These are phyloP conservation scores for Trypanosoma vivax DNA, from an alignment of 208 protist genomes.

Conservation along the genomic window DNA sequence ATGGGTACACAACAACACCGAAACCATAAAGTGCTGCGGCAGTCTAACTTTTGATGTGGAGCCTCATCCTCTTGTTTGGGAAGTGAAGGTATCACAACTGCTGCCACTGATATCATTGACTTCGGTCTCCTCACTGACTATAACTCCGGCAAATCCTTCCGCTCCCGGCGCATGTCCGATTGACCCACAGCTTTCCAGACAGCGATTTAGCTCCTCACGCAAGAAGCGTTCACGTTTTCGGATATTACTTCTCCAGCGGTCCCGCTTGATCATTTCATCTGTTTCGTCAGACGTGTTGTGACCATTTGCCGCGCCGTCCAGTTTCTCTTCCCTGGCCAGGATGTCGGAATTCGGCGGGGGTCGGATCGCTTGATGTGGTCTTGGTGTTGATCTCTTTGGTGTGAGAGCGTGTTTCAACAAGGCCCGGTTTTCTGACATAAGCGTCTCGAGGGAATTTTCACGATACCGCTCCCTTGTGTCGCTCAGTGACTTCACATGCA, in stretches of 20 bases:
- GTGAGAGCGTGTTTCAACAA: too few relatives aligned
- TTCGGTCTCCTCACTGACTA: constrained; percentile 7
- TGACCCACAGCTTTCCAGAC: not conserved
- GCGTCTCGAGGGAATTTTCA: too few relatives aligned
- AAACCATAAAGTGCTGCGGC: too few relatives aligned
- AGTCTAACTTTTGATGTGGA: too few relatives aligned
- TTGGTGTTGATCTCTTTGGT: too few relatives aligned
- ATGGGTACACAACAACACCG: too few relatives aligned
- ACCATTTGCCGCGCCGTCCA: not conserved
- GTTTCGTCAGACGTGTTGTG: not conserved
- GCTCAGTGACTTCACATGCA: too few relatives aligned
- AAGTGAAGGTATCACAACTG: constrained; percentile 13
- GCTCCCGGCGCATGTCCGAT: not conserved
- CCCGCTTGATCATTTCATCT: not conserved
- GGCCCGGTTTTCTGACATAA: too few relatives aligned
- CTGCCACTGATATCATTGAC: constrained; percentile 15
- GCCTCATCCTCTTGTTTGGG: too few relatives aligned
- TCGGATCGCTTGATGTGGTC: too few relatives aligned
- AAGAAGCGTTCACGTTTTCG: constrained; percentile 10
- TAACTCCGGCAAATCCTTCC: not conserved
- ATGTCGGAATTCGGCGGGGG: too few relatives aligned
- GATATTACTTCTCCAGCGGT: constrained; percentile 10
- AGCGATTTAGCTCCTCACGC: constrained; percentile 13
- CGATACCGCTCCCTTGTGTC: too few relatives aligned
- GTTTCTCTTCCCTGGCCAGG: not conserved